Evolutionary conservation across 2,329 filamentous ascomycete genomes (phyloP).

Genomic region (Emericellopsis atlantica): DNA sequence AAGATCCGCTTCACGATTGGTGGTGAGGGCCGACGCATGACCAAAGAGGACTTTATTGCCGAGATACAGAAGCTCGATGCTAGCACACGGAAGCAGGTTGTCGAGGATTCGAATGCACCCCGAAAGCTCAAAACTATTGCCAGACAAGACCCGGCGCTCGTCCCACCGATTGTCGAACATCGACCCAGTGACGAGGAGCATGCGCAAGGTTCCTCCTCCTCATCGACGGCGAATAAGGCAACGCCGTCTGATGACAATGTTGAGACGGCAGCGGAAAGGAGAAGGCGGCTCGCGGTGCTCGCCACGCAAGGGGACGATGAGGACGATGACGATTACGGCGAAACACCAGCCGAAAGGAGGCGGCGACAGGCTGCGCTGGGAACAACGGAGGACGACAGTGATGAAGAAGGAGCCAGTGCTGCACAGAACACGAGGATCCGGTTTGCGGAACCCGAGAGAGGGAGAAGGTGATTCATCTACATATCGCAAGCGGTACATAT

Average conservation of each 20-base stretch:
- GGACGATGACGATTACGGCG: slow-evolving; percentile 29
- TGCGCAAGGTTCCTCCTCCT: neutral
- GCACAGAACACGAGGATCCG: slow-evolving; percentile 1
- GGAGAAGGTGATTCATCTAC: neutral
- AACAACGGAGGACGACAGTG: slow-evolving; percentile 38
- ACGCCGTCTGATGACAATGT: slow-evolving; percentile 16
- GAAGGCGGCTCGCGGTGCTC: slow-evolving; percentile 46
- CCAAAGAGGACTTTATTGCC: slow-evolving; percentile 66
- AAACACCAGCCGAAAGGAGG: slow-evolving; percentile 64
- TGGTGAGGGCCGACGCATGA: slow-evolving; percentile 62
- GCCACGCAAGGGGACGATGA: slow-evolving; percentile 26
- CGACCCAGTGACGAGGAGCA: neutral
- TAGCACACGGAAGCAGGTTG: slow-evolving; percentile 42
- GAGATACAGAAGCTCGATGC: slow-evolving; percentile 63
- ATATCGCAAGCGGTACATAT: too few relatives aligned
- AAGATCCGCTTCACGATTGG: slow-evolving; percentile 66
- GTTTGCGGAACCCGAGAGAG: slow-evolving; percentile 2
- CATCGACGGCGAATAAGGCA: slow-evolving; percentile 5
- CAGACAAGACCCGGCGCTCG: slow-evolving; percentile 19
- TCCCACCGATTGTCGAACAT: slow-evolving; percentile 10
- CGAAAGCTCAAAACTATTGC: slow-evolving; percentile 35
- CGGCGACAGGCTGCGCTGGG: slow-evolving; percentile 65
- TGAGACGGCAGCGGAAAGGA: slow-evolving; percentile 60
- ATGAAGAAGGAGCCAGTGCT: slow-evolving; percentile 31
- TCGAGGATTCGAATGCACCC: slow-evolving; percentile 36